Evolutionary conservation across 2,329 filamentous ascomycete genomes (phyloP), one percentile per base, ranked within the genome.

Genomic region (Daldinia eschscholtzii): DNA sequence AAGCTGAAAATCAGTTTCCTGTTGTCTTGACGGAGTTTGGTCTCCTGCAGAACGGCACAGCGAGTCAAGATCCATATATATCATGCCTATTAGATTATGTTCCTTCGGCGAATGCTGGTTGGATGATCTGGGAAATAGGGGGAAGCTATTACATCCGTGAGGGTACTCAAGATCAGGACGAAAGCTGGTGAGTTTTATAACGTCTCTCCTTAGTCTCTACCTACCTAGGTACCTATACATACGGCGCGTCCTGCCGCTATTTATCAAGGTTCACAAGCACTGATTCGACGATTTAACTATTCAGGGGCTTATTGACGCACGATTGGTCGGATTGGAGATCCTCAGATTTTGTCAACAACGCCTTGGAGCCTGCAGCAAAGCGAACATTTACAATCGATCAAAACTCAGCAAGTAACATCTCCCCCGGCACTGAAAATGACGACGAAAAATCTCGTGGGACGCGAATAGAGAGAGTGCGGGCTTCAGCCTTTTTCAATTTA

Each of bases 141-240:
- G 87, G 86, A 7, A 87, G 85, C 68, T 90, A 89, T 72, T 89
- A 89, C 72, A 83, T 85, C 63, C 80, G 87, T 1, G 72, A 80
- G 35, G 87, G 86, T 0, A 80, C 61, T 0, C 83, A 85, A 72
- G 86, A 89, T 73, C 81, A 74, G 50, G 87, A 89, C 42, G 87
- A 89, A 75, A 76, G 78, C 1, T 90, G 87, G 74, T 76, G 6
- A 70, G 74, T 74, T 23, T 35, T 57, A 10, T 39, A 10, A 33
- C 15, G 10, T 63, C 35, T 56, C 20, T 13, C 20, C 26, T 1
- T 15, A 6, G n/a, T 12, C 15, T 6, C 20, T 23, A 2, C 5
- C n/a, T n/a, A n/a, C n/a, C n/a, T n/a, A n/a, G n/a, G n/a, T n/a
- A n/a, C n/a, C 13, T 10, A n/a, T 30, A 18, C 15, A 33, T 20